Base-by-base conservation (phyloP, 2,329 filamentous ascomycete species). In the Alternaria gansuensis region DNA sequence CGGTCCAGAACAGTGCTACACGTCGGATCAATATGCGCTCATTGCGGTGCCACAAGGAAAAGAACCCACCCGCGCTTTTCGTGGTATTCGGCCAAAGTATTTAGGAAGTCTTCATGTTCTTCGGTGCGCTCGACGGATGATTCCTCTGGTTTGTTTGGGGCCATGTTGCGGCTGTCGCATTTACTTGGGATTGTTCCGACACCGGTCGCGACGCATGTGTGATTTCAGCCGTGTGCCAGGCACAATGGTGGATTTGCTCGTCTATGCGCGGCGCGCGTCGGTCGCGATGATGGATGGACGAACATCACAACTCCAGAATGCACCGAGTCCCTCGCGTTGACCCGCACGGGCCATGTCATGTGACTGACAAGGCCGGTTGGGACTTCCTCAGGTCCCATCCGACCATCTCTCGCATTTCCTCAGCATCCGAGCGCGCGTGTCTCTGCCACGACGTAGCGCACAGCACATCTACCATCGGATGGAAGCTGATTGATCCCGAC, bases 91-190 rank as follows among this genome's bases (percentile, higher is more conserved):
- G 83, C 84, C 56, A 96, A 81, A 71, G 89, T 87, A 67, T 85
- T 82, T 73, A 96, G 90, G 76, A 96, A 96, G 41, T 90, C 87
- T 55, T 89, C 85, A 78, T 92, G 92, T 79, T 95, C 91, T 50
- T 85, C 67, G 9, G 79, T 80, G 67, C 73, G 78, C 63, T 84
- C 82, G 66, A 83, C 78, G 57, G 79, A 81, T 60, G 78, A 72
- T 57, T 82, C 82, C 62, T 77, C 68, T 48, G 70, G 77, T 60
- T 67, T 72, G 67, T 67, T 75, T 54, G 81, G 81, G 66, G 80
- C 81, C 79, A 82, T 83, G 62, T 65, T 76, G 68, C 70, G 64
- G 71, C 65, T 75, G 64, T 77, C 80, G 79, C 70, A 60, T 64
- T 55, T 59, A 69, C 68, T 62, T 54, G 46, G 54, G 57, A 40